Percentiles rank a stretch among this genome's conserved stretches.
Conservation (phyloP, 371 early-diverging fungal genomes). For the Mucor sp. region DNA sequence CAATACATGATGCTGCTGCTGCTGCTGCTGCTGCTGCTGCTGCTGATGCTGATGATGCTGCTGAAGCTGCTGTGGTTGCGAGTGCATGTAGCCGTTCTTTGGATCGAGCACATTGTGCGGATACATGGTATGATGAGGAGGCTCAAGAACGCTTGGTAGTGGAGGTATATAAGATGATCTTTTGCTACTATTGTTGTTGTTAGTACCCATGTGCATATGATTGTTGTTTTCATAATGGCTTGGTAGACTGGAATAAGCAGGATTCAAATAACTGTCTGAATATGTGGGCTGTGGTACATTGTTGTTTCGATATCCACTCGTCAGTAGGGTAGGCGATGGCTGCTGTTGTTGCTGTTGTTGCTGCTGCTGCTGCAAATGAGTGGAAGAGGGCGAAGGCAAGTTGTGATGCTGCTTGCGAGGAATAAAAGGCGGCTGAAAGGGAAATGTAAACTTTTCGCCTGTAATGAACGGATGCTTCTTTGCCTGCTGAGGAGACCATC, state of each 20-base stretch:
- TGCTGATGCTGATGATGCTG: not conserved
- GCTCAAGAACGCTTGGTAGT: conserved; percentile 40
- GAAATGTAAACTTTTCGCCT: conserved; percentile 69
- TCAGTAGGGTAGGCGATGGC: not conserved
- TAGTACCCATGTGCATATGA: not conserved
- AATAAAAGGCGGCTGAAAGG: conserved; percentile 46
- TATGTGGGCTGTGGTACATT: conserved; percentile 14
- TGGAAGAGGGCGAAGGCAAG: not conserved
- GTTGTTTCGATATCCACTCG: conserved; percentile 1
- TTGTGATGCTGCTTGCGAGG: conserved; percentile 30
- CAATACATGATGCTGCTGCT: not conserved
- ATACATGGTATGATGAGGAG: conserved; percentile 19
- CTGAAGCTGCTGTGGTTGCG: not conserved
- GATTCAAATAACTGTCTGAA: conserved; percentile 20
- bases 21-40: not conserved
- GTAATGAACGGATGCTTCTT: conserved; percentile 95
- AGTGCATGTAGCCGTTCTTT: not conserved
- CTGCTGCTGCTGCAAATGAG: not conserved
- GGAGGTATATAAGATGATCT: conserved; percentile 26
- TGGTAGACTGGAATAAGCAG: conserved; percentile 40
- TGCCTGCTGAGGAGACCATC: conserved; percentile 97
- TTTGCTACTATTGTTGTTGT: conserved; percentile 9
- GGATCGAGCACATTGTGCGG: not conserved
- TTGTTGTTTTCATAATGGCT: conserved; percentile 22
- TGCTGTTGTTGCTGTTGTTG: not conserved